These are phyloP conservation scores for Stagonosporopsis chrysanthemi DNA, from an alignment of 2,329 filamentous ascomycete species.

Conservation along the genomic window DNA sequence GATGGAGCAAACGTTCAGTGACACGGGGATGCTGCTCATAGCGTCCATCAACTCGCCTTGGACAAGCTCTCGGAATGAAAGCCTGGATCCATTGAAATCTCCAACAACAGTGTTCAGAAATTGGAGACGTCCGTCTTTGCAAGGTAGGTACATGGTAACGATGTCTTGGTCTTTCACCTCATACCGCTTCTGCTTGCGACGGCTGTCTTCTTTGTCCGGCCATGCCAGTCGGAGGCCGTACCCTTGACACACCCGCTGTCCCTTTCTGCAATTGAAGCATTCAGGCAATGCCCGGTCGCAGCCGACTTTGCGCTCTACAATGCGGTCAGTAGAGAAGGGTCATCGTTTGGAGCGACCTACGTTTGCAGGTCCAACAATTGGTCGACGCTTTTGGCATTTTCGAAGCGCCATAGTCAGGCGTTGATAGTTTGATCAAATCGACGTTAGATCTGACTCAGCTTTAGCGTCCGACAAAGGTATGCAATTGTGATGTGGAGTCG, in stretches of 20 bases:
- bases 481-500: background rate
- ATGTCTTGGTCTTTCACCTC: slow-evolving; percentile 21
- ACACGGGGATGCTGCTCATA: background rate
- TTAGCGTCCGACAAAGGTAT: background rate
- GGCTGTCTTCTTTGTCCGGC: slow-evolving; percentile 58
- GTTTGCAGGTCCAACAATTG: slow-evolving; percentile 56
- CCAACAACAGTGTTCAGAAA: slow-evolving; percentile 30
- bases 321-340: slow-evolving; percentile 22
- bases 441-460: background rate
- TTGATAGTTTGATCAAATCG: background rate
- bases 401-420: slow-evolving; percentile 1
- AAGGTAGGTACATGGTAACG: background rate
- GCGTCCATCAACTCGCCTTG: background rate
- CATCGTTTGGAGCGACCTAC: slow-evolving; percentile 28
- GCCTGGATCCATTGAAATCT: slow-evolving; percentile 22
- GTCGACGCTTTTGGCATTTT: slow-evolving; percentile 22
- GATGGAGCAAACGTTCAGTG: background rate
- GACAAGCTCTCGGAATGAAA: slow-evolving; percentile 3
- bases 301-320: slow-evolving; percentile 57
- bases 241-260: slow-evolving; percentile 54
- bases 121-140: slow-evolving; percentile 15
- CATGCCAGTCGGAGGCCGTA: slow-evolving; percentile 58
- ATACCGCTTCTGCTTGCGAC: slow-evolving; percentile 50
- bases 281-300: slow-evolving; percentile 55
- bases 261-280: slow-evolving; percentile 56